Evolutionary conservation across 78 protist genomes (phyloP).

Genomic region (Paulinella micropora): DNA sequence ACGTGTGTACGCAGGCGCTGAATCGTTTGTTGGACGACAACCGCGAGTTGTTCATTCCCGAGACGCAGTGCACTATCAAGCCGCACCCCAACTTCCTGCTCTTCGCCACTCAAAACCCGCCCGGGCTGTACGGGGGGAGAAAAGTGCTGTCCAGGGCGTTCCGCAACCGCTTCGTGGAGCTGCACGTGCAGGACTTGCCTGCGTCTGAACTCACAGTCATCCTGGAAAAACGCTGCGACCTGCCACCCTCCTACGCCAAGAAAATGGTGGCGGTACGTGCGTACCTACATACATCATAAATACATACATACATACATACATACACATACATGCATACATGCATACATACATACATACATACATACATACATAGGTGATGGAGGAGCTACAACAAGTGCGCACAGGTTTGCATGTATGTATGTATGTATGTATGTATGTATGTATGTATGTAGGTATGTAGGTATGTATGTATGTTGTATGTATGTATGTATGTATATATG

Average conservation of each 20-base stretch:
- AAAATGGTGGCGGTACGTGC: not conserved
- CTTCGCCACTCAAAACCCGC: slow-evolving; percentile 99
- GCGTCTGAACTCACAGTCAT: not conserved
- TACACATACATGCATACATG: not conserved
- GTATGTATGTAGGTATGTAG: not conserved
- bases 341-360: not conserved
- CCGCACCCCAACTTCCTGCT: slow-evolving; percentile 83
- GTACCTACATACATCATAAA: not conserved
- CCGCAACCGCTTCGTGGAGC: slow-evolving; percentile 84
- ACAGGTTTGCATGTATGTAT: not conserved
- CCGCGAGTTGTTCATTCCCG: slow-evolving; percentile 91
- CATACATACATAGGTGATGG: not conserved
- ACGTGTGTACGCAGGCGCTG: slow-evolving; percentile 62
- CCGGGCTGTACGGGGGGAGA: slow-evolving; percentile 98
- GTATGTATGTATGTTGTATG: not conserved
- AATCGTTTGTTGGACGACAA: slow-evolving; percentile 98
- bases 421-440: not conserved
- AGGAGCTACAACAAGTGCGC: too few species aligned
- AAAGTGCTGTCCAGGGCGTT: slow-evolving; percentile 87
- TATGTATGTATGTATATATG: not conserved
- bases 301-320: not conserved
- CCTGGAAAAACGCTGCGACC: slow-evolving; percentile 44
- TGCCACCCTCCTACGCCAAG: slow-evolving; percentile 60
- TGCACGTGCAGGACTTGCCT: slow-evolving; percentile 12
- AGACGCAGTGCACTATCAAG: slow-evolving; percentile 55